A percentile compares a stretch with the other conserved stretches of the same genome.
phyloP scores from a whole-genome alignment of 257 asterid genomes.

The Solanum appendiculatum region DNA sequence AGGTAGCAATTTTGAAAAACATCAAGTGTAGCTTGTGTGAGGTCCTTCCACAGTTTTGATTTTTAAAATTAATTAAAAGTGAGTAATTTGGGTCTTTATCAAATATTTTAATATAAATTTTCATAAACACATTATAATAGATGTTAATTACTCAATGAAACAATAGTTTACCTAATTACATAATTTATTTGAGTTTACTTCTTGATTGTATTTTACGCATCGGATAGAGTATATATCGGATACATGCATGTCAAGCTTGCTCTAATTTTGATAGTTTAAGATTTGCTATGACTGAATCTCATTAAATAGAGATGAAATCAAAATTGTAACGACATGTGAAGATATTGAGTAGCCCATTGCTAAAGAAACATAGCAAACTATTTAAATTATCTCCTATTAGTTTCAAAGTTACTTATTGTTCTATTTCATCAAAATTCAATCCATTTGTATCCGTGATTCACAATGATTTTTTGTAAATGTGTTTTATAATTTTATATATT shows the following conservation, averaged over 20 bases:
- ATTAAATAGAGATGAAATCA: neutral
- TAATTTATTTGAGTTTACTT: neutral
- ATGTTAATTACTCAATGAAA: neutral
- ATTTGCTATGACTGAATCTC: neutral
- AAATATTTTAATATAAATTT: neutral
- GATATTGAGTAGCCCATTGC: neutral
- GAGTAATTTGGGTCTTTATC: neutral
- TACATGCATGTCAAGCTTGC: neutral
- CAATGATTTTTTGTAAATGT: neutral
- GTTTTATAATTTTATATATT: neutral
- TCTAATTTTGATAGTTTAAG: neutral
- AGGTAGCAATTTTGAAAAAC: no score
- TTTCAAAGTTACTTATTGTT: neutral
- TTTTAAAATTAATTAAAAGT: neutral
- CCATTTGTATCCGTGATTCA: neutral
- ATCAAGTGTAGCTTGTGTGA: no score
- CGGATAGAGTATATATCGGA: neutral
- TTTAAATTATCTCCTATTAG: neutral
- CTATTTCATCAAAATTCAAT: neutral
- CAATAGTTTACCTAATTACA: neutral
- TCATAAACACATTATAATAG: neutral
- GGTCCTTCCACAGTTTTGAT: neutral
- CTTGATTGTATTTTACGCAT: fast-evolving
- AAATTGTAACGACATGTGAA: neutral
- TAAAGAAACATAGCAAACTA: neutral